Base-by-base conservation (phyloP, 257 asterid species). In the Voacanga thouarsii region DNA sequence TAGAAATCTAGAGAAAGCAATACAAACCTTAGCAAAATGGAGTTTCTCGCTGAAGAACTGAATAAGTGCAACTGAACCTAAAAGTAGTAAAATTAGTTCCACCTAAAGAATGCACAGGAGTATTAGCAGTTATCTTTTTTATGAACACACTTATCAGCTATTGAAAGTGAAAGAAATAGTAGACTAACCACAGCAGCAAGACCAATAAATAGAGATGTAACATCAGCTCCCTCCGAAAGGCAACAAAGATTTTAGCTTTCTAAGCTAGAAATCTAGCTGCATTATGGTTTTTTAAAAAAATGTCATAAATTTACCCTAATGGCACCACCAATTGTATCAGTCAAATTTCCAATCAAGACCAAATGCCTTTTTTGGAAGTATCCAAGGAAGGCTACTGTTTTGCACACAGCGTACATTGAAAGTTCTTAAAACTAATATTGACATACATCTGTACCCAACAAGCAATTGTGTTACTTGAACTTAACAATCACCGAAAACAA, bases 321-420 rank as follows among this genome's bases (percentile, higher is more conserved):
- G 45, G 81, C 71, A 82, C 66, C 86, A 71, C 87, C 63, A 50
- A 87, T 70, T 21, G 85, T 80, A 78, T 84, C 91, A 5, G 89
- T 80, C 77, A 87, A 75, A 77, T 67, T 74, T 79, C 53, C 85
- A 41, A 70, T 82, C 89, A 59, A 88, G 83, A 61, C 84, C 80
- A 79, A 86, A 83, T 44, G 86, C 79, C 80, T 88, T 93, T 82
- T 84, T 93, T 7, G 94, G 97, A 77, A 71, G 75, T 82, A 72
- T 79, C 99, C 99, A 95, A 57, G 99, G 99, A 82, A 91, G 98
- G 81, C 88, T 89, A 80, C 97, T 95, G 82, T 77, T 95, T 98
- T 95, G 98, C 89, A 75, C 66, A 71, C 77, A 63, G 9, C 26
- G 11, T 59, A 59, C 30, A 55, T 3, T 5, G n/a, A 55, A 55